phyloP scores from a whole-genome alignment of 257 asterid species.

The Craterostigma plantagineum region DNA sequence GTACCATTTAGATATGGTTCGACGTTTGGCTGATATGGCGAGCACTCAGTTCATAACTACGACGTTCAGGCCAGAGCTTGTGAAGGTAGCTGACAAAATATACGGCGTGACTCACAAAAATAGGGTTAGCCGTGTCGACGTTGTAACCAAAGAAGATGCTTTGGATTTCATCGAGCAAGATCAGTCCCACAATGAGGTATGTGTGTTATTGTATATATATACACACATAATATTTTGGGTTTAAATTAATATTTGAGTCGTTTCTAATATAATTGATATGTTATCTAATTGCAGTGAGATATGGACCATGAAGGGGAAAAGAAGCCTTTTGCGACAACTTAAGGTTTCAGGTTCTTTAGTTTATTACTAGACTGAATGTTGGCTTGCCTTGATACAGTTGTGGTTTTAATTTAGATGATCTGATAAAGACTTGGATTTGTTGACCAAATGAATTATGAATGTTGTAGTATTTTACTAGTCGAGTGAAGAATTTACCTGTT shows the following conservation, averaged over 20 bases:
- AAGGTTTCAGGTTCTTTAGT: no score
- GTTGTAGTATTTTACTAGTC: no score
- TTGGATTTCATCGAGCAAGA: constrained; percentile 72
- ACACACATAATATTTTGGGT: not conserved
- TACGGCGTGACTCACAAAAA: constrained; percentile 84
- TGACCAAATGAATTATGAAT: no score
- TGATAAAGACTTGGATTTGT: no score
- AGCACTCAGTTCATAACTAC: constrained; percentile 89
- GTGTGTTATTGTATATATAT: not conserved
- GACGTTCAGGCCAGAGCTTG: constrained; percentile 81
- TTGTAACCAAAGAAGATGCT: constrained; percentile 63
- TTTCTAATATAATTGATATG: no score
- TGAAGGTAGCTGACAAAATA: constrained; percentile 90
- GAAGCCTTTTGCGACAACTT: no score
- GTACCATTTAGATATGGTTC: constrained; percentile 78
- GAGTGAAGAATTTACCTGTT: no score
- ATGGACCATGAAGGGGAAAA: no score
- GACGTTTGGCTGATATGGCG: constrained; percentile 76
- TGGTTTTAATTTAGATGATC: no score
- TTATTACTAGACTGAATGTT: no score
- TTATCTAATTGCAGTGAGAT: no score
- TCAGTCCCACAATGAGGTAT: constrained; percentile 52
- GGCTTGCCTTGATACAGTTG: no score
- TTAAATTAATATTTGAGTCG: not conserved
- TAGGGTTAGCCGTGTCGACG: constrained; percentile 76